Evolutionary conservation across 2,329 filamentous ascomycete species (phyloP).

Genomic region (Stylonectria norvegica): DNA sequence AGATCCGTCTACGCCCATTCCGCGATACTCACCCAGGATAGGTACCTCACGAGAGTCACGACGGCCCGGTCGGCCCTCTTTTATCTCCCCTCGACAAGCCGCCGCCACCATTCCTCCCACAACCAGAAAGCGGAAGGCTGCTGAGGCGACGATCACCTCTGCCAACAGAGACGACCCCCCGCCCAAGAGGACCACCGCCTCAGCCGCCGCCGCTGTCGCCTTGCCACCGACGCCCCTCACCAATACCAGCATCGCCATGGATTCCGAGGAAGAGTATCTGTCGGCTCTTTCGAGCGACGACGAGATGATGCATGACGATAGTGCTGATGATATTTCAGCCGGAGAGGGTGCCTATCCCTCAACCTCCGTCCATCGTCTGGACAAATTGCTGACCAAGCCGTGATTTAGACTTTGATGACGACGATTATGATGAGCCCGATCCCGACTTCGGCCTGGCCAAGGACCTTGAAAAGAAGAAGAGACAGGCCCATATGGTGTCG

Average conservation of each 20-base stretch:
- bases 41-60: too few relatives aligned
- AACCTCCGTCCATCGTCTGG: conserved; percentile 4
- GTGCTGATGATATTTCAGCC: conserved; percentile 65
- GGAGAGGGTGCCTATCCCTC: conserved; percentile 43
- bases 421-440: conserved; percentile 57
- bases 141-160: conserved; percentile 59
- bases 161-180: conserved; percentile 39
- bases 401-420: conserved; percentile 51
- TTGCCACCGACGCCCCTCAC: conserved; percentile 59
- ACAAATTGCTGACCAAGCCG: conserved; percentile 17
- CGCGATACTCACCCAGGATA: too few relatives aligned
- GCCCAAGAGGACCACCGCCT: conserved; percentile 56
- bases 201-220: conserved; percentile 41
- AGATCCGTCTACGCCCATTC: too few relatives aligned
- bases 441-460: conserved; percentile 51
- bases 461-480: conserved; percentile 68
- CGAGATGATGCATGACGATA: conserved; percentile 71
- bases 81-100: background rate
- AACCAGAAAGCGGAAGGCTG: conserved; percentile 61
- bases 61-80: background rate
- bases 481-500: conserved; percentile 76
- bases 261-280: conserved; percentile 94
- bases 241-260: conserved; percentile 64
- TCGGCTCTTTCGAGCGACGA: conserved; percentile 74
- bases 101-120: conserved; percentile 56